These are phyloP conservation scores for Aureobasidium sp. DNA, from an alignment of 2,329 filamentous ascomycete genomes.

Conservation along the genomic window DNA sequence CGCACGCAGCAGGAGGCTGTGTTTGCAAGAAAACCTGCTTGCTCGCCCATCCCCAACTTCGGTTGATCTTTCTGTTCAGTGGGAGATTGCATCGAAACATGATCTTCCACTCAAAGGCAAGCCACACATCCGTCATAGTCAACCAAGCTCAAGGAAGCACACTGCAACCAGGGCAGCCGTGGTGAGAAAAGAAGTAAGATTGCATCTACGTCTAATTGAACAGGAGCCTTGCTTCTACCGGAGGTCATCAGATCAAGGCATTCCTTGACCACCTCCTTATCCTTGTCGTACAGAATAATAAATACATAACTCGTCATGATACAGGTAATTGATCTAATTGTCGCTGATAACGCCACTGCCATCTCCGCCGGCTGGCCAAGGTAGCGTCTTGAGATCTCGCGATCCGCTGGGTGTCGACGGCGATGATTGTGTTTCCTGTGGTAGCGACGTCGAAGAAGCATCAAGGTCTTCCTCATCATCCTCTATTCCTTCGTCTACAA, in stretches of 20 bases:
- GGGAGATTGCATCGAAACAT: not conserved
- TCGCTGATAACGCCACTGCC: not conserved
- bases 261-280: not conserved
- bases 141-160: not conserved
- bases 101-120: not conserved
- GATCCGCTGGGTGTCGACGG: constrained; percentile 37
- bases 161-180: not conserved
- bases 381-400: constrained; percentile 22
- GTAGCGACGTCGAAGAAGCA: constrained; percentile 15
- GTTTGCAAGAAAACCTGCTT: not conserved
- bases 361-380: not conserved
- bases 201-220: not conserved
- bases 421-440: constrained; percentile 33
- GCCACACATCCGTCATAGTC: not conserved
- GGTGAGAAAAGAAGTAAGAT: not conserved
- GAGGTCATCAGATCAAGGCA: not conserved
- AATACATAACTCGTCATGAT: not conserved
- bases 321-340: not conserved
- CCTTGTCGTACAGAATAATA: not conserved
- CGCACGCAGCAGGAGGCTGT: not conserved
- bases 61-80: not conserved
- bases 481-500: constrained; percentile 15
- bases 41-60: not conserved
- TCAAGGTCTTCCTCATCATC: constrained; percentile 9
- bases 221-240: not conserved